Percentiles rank a stretch among this genome's conserved stretches.
phyloP scores from a whole-genome alignment of 176 grass and related monocot species.

The Triticum dicoccoides region DNA sequence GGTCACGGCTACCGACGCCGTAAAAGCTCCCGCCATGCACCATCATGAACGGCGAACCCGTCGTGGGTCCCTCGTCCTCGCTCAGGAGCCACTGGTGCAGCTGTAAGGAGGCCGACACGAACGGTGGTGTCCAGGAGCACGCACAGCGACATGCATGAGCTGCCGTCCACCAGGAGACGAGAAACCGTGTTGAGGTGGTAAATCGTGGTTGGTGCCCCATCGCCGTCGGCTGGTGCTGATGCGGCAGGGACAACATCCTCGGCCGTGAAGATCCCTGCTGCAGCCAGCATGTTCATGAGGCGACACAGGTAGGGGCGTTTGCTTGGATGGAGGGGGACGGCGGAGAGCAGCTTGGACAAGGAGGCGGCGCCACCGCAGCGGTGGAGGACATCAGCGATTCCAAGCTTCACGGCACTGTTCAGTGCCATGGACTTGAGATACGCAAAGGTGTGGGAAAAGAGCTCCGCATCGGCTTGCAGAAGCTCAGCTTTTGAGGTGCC shows the following conservation, averaged over 20 bases:
- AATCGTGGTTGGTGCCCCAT: not conserved
- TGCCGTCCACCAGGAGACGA: no score
- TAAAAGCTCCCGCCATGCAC: no score
- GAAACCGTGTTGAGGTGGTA: no score
- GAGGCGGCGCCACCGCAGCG: conserved; percentile 16
- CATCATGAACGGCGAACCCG: no score
- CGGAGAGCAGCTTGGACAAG: not conserved
- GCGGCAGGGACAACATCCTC: no score
- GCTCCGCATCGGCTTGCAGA: not conserved
- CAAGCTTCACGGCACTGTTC: conserved; percentile 35
- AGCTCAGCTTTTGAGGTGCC: conserved; percentile 32
- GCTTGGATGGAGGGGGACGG: not conserved
- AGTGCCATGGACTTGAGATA: conserved; percentile 16
- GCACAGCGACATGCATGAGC: no score
- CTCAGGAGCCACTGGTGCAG: no score
- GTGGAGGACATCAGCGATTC: conserved; percentile 23
- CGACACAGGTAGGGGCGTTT: conserved; percentile 18
- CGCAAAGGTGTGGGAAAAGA: not conserved
- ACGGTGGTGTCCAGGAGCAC: no score
- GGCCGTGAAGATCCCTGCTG: not conserved
- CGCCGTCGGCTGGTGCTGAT: not conserved
- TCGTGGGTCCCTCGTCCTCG: no score
- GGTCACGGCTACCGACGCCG: no score
- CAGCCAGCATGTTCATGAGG: conserved; percentile 38
- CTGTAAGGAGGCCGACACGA: no score